Percentiles rank a stretch among this genome's conserved stretches.
phyloP scores from a whole-genome alignment of 1,284 basidiomycete genomes.

The Sphaerobolus stellatus region DNA sequence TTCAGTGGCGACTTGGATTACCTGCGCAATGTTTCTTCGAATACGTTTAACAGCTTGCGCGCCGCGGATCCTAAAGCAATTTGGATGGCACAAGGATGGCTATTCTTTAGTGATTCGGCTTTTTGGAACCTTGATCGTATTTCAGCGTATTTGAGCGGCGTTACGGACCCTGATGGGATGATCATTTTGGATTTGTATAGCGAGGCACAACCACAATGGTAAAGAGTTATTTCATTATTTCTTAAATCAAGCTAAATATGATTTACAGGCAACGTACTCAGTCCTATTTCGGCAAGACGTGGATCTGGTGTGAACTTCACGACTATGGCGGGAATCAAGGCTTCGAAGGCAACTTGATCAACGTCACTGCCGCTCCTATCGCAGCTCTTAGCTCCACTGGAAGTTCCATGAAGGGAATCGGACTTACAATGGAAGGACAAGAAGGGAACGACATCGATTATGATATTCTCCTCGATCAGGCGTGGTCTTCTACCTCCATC shows the following conservation, averaged over 20 bases:
- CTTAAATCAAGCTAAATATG: neutral
- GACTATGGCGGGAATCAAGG: conserved; percentile 45
- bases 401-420: conserved; percentile 40
- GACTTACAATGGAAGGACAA: conserved; percentile 43
- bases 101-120: conserved; percentile 35
- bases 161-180: conserved; percentile 37
- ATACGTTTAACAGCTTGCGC: conserved; percentile 37
- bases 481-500: conserved; percentile 37
- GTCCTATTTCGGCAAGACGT: conserved; percentile 43
- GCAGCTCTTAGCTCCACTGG: conserved; percentile 30
- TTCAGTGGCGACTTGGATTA: conserved; percentile 37
- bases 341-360: conserved; percentile 40
- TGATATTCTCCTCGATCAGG: conserved; percentile 43
- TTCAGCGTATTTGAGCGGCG: conserved; percentile 40
- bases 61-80: conserved; percentile 40
- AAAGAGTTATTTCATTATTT: neutral
- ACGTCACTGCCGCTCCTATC: conserved; percentile 34
- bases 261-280: conserved; percentile 29
- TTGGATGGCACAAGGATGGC: conserved; percentile 49
- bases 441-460: conserved; percentile 47
- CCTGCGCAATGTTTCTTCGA: conserved; percentile 33
- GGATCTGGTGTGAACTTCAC: conserved; percentile 47
- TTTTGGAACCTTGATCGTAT: conserved; percentile 44
- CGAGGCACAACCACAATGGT: conserved; percentile 42
- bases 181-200: conserved; percentile 44